Evolutionary conservation across 2,329 filamentous ascomycete genomes (phyloP).

Genomic region (Cladosporium velox): DNA sequence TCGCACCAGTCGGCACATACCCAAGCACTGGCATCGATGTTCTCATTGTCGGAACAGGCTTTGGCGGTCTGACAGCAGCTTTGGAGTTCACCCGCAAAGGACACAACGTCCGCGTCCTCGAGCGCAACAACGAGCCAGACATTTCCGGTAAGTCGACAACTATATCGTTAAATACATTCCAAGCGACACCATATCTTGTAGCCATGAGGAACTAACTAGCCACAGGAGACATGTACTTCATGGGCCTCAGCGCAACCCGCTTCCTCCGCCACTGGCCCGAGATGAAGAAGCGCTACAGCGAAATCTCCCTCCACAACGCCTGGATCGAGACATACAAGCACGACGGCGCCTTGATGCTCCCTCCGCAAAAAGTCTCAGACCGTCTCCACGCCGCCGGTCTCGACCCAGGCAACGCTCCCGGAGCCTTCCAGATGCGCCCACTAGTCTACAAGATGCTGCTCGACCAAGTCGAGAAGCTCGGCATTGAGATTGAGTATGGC

Average conservation of each 20-base stretch:
- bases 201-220: neutral
- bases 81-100: constrained; percentile 32
- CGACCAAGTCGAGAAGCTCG: constrained; percentile 47
- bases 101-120: constrained; percentile 29
- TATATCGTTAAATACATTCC: too few relatives aligned
- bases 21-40: constrained; percentile 35
- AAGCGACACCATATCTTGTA: too few relatives aligned
- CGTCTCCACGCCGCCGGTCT: constrained; percentile 47
- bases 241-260: constrained; percentile 55
- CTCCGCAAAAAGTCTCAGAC: constrained; percentile 51
- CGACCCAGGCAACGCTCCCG: constrained; percentile 51
- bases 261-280: constrained; percentile 58
- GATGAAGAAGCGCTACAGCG: constrained; percentile 50
- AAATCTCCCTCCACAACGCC: constrained; percentile 54
- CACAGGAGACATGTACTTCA: constrained; percentile 59
- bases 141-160: constrained; percentile 45
- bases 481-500: constrained; percentile 45
- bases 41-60: constrained; percentile 31
- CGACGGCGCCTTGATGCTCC: constrained; percentile 50
- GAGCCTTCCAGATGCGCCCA: constrained; percentile 57
- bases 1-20: constrained; percentile 50
- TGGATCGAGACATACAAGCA: constrained; percentile 60
- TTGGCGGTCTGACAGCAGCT: constrained; percentile 29
- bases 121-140: constrained; percentile 48
- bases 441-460: constrained; percentile 58